phyloP scores from a whole-genome alignment of 2,329 filamentous ascomycete genomes.

The Paramyrothecium roridum region DNA sequence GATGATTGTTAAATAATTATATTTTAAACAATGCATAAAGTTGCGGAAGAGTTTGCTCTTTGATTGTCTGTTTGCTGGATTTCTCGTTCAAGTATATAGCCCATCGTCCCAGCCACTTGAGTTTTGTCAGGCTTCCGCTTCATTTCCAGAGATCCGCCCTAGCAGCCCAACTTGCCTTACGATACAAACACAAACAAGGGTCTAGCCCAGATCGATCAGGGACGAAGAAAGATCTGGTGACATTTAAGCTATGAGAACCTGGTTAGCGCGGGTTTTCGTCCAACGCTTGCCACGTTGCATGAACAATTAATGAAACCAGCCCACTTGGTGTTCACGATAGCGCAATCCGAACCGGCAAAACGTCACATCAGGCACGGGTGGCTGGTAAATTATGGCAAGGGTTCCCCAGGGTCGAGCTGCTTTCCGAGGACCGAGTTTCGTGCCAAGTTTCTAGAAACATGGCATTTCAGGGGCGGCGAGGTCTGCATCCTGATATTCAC shows the following conservation, averaged over 20 bases:
- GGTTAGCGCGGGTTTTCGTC: not conserved
- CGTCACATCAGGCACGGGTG: not conserved
- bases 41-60: not conserved
- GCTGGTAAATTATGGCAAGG: not conserved
- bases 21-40: not conserved
- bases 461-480: too few species aligned
- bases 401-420: not conserved
- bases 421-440: too few species aligned
- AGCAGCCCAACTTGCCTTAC: not conserved
- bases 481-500: too few species aligned
- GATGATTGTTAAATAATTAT: not conserved
- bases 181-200: not conserved
- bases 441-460: too few species aligned
- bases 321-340: not conserved
- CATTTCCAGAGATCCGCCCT: not conserved
- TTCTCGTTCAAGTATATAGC: not conserved
- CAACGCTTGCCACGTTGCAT: not conserved
- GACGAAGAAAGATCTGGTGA: not conserved
- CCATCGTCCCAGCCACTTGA: not conserved
- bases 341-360: not conserved
- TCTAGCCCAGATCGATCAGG: not conserved
- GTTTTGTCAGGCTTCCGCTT: not conserved
- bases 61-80: not conserved
- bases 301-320: not conserved
- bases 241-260: not conserved